Conservation (phyloP, 176 grass and related monocot genomes). For the Musa beccarii region DNA sequence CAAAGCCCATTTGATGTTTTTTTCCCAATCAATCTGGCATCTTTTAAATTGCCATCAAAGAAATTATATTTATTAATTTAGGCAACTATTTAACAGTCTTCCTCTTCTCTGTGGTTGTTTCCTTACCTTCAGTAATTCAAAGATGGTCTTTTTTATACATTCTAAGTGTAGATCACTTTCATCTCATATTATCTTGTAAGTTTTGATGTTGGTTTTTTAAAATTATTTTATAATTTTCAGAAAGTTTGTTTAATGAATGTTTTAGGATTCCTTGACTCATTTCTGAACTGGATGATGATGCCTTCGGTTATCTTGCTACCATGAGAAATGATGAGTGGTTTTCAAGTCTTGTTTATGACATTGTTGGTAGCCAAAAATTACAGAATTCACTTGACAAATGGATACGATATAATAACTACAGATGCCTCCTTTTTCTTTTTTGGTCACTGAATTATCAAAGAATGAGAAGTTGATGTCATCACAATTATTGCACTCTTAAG, state of each 20-base stretch:
- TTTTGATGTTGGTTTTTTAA: not conserved
- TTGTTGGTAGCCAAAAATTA: not conserved
- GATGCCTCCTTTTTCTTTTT: not conserved
- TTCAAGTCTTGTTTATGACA: not conserved
- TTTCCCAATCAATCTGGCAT: no score
- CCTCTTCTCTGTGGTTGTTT: no score
- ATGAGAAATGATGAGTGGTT: not conserved
- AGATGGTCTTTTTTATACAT: no score
- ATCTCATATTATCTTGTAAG: not conserved
- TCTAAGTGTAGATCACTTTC: not conserved
- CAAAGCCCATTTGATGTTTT: no score
- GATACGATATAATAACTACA: not conserved
- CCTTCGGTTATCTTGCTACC: not conserved
- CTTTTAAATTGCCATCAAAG: not conserved
- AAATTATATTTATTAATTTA: not conserved
- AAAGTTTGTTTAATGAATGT: not conserved
- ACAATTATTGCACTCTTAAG: not conserved
- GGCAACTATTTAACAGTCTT: not conserved
- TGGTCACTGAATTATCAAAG: not conserved
- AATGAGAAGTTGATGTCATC: not conserved
- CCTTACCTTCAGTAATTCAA: no score
- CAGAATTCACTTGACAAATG: not conserved
- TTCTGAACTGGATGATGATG: not conserved
- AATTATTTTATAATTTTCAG: constrained; percentile 8
- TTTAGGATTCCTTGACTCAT: not conserved